Evolutionary conservation across 2,329 filamentous ascomycete species (phyloP), one percentile per base, ranked within the genome.

Genomic region (Penicillium expansum): DNA sequence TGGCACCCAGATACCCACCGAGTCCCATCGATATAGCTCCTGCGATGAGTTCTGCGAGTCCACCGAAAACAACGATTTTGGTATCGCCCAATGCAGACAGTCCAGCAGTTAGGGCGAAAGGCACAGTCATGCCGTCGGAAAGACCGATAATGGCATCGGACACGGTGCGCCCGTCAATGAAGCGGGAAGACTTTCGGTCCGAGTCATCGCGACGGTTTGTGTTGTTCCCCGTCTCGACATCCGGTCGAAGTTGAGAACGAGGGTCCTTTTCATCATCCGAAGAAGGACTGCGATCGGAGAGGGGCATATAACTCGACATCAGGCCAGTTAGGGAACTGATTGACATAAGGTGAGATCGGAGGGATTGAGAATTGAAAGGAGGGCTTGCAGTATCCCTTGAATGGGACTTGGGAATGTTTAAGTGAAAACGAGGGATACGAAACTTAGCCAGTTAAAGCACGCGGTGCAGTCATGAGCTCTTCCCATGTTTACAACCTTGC

Each of bases 1-100:
- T 73, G 9, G 86, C 86, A 9, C 87, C 88, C 1, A 92, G 79
- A 69, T 89, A 91, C 7, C 86, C 88, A 24, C 89, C 88, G 6
- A 92, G 78, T 1, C 89, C 89, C 89, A 92, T 92, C 52, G 83
- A 88, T 63, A 92, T 90, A 63, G 86, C 85, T 18, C 89, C 89
- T 0, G 87, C 86, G 69, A 90, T 88, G 48, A 92, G 80, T 76
- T 92, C 89, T 5, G 89, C 89, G 30, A 90, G 77, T 7, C 89
- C 89, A 50, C 86, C 89, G 61, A 88, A 84, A 57, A 93, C 84
- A 62, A 89, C 86, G 4, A 88, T 82, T 48, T 80, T 82, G 32
- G 85, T 86, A 69, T 84, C 80, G n/a, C 86, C 86, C 44, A 89
- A 77, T 2, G 76, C 76, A 8, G 71, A 75, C 50, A 92, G 79